Evolutionary conservation across 164 flowering plant species (phyloP), one percentile per base, ranked within the genome.

Genomic region (Liquidambar formosana): DNA sequence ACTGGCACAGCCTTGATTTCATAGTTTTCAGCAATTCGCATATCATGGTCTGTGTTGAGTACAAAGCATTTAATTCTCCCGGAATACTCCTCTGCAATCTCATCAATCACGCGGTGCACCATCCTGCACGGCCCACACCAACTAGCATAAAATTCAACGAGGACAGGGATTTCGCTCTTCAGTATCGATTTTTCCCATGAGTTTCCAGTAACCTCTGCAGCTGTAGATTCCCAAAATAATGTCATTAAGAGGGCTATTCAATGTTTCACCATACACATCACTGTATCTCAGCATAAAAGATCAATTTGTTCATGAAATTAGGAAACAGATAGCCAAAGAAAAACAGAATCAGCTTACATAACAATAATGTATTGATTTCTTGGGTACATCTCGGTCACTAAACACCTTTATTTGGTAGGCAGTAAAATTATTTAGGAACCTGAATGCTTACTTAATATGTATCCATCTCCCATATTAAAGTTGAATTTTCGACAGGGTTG

Each of bases 101-200:
- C 97, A 69, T 87, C 95, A 19, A 94, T 84, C 51, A 89, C 84
- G 51, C 94, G 83, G 61, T 89, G 89, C n/a, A 94, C 97, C 97
- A 92, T 94, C 80, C 82, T 78, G 84, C 97, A 94, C 4, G 97
- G 97, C 0, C 97, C 97, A 73, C 99, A 94, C 97, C 99, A 92
- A 68, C 88, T 79, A 22, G 97, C 89, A 75, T 84, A 86, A 70
- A 94, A 94, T 61, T 91, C 97, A 28, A 94, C 99, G 0, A 94
- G 84, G 41, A 92, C 95, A 3, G 93, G 97, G 33, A 63, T 66
- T 33, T 91, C 83, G 41, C 90, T 91, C 46, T 78, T 75, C 71
- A 87, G 58, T 19, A 94, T 73, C 26, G 59, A 73, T 21, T 83
- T 78, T 16, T 87, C 84, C 99, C 97, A 94, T n/a, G 92, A 80